Percentiles rank a stretch among this genome's conserved stretches.
phyloP scores from a whole-genome alignment of 805 yeast genomes.

The Metschnikowia shivogae region DNA sequence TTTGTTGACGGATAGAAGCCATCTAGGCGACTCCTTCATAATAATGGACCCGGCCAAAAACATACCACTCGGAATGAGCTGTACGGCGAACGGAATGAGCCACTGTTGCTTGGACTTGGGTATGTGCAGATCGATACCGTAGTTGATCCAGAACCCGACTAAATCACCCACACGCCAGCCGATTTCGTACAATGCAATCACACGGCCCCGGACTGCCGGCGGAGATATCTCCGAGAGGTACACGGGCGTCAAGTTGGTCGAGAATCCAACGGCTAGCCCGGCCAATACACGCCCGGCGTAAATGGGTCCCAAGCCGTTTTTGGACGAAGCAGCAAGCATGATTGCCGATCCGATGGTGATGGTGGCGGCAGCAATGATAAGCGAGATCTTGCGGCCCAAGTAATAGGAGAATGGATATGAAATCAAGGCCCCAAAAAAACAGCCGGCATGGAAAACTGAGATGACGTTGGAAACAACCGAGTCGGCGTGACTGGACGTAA shows the following conservation, averaged over 20 bases:
- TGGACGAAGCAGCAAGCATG: slow-evolving; percentile 29
- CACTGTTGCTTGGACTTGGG: slow-evolving; percentile 28
- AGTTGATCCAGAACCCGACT: slow-evolving; percentile 37
- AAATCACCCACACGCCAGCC: slow-evolving; percentile 39
- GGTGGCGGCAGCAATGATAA: slow-evolving; percentile 28
- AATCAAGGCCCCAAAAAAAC: slow-evolving; percentile 37
- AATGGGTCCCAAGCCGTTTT: slow-evolving; percentile 31
- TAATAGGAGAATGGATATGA: slow-evolving; percentile 35
- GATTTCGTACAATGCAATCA: slow-evolving; percentile 31
- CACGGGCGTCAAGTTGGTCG: slow-evolving; percentile 36
- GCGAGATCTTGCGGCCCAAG: slow-evolving; percentile 30
- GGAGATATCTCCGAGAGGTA: slow-evolving; percentile 34
- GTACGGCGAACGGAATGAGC: slow-evolving; percentile 39
- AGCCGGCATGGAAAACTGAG: slow-evolving; percentile 38
- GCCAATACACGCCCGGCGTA: slow-evolving; percentile 36
- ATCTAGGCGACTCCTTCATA: slow-evolving; percentile 36
- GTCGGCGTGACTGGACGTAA: slow-evolving; percentile 20
- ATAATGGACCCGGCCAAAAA: slow-evolving; percentile 29
- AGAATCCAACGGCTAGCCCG: slow-evolving; percentile 34
- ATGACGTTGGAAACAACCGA: slow-evolving; percentile 30
- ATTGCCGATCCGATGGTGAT: slow-evolving; percentile 35
- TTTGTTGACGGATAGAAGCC: slow-evolving; percentile 30
- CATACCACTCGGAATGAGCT: slow-evolving; percentile 34
- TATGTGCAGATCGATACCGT: slow-evolving; percentile 29
- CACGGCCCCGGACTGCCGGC: slow-evolving; percentile 33